Evolutionary conservation across 139 green algal genomes (phyloP).

Genomic region (Chlorella sp.): DNA sequence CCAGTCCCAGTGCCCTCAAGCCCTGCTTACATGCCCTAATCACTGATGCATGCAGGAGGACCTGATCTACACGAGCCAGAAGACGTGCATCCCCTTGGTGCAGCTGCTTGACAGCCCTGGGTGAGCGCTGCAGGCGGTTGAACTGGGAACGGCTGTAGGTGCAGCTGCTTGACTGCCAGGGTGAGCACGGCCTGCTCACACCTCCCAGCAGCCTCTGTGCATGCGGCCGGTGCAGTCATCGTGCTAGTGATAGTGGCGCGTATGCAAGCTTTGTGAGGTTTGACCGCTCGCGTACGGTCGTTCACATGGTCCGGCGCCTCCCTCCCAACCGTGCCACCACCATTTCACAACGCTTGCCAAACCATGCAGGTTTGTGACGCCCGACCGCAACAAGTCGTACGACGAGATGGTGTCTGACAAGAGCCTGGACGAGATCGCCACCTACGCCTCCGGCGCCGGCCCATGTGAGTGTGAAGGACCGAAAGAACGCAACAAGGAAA

Average conservation of each 20-base stretch:
- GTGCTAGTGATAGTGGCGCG: not conserved
- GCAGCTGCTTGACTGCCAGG: not conserved
- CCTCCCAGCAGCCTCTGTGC: too few species aligned
- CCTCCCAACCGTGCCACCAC: not conserved
- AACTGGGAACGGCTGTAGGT: not conserved
- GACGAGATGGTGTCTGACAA: conserved; percentile 10
- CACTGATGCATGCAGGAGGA: not conserved
- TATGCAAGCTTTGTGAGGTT: not conserved
- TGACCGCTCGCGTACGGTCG: not conserved
- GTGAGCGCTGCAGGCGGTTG: not conserved
- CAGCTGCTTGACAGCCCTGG: conserved; percentile 19
- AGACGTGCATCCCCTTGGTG: conserved; percentile 29
- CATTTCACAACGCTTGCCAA: not conserved
- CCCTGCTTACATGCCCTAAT: too few species aligned
- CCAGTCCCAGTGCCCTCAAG: too few species aligned
- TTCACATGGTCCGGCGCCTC: not conserved
- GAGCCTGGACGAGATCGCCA: conserved; percentile 12
- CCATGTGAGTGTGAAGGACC: conserved; percentile 19
- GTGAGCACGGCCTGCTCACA: too few species aligned
- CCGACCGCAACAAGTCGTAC: conserved; percentile 7
- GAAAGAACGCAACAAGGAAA: not conserved
- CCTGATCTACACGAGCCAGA: conserved; percentile 17
- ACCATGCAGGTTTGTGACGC: not conserved
- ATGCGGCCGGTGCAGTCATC: too few species aligned
- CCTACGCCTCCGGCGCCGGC: conserved; percentile 20